Percentiles rank a stretch among this genome's conserved stretches.
phyloP scores from a whole-genome alignment of 2,329 filamentous ascomycete genomes.

The Celoporthe dispersa region DNA sequence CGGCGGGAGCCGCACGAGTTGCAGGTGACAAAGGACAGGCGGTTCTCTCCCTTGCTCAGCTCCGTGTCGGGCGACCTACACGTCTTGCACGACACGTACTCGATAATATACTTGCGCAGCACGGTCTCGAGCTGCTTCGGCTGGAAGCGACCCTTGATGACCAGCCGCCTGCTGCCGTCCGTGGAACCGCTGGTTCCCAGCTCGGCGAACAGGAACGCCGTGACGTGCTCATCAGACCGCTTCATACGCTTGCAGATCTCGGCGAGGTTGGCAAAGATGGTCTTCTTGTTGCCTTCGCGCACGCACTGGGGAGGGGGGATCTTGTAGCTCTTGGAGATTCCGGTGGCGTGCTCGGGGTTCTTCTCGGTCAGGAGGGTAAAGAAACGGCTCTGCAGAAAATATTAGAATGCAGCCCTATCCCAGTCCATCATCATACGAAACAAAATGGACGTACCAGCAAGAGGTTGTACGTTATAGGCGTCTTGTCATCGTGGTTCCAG shows the following conservation, averaged over 20 bases:
- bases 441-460: slow-evolving; percentile 61
- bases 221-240: slow-evolving; percentile 96
- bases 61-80: slow-evolving; percentile 94
- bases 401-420: background rate
- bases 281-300: slow-evolving; percentile 99
- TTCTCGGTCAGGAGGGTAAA: slow-evolving; percentile 93
- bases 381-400: slow-evolving; percentile 63
- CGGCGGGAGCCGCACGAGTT: slow-evolving; percentile 84
- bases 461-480: slow-evolving; percentile 80
- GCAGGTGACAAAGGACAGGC: slow-evolving; percentile 98
- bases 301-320: slow-evolving; percentile 98
- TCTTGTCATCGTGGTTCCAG: slow-evolving; percentile 81
- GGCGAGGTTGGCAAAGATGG: slow-evolving; percentile 98
- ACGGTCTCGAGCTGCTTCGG: slow-evolving; percentile 99
- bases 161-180: slow-evolving; percentile 87
- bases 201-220: slow-evolving; percentile 95
- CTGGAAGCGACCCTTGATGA: slow-evolving; percentile 99
- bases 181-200: slow-evolving; percentile 96
- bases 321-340: slow-evolving; percentile 94
- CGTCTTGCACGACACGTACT: slow-evolving; percentile 99
- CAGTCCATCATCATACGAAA: background rate
- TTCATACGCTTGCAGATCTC: slow-evolving; percentile 99
- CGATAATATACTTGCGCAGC: slow-evolving; percentile 87
- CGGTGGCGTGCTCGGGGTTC: slow-evolving; percentile 93
- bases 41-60: slow-evolving; percentile 98